Base-by-base conservation (phyloP, 371 early-diverging fungal genomes). In the Mucor ambiguus region DNA sequence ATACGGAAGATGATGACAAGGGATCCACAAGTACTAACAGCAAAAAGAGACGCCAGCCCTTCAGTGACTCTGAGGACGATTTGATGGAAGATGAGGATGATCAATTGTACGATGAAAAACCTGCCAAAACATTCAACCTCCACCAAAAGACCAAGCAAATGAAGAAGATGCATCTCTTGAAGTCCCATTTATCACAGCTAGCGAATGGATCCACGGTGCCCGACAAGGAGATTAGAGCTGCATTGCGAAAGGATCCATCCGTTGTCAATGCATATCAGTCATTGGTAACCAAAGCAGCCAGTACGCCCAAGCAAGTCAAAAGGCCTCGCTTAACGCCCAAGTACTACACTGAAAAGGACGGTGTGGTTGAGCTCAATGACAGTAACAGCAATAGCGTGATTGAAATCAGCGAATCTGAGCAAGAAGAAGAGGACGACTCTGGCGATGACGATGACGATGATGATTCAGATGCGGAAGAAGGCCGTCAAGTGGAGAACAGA, bases 361-460 rank as follows among this genome's bases (percentile, higher is more conserved):
- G 22, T 10, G 22, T 46, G 46, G 22, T 46, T 20, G 46, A 46
- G 10, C n/a, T 46, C 20, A 46, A 10, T 46, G 46, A 46, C 20
- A 22, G 8, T 46, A 20, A 44, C 9, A 18, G 20, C 20, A 22
- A 46, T 20, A 24, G 41, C 41, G 18, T 41, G 1, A 41, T 41
- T 41, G 41, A 41, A 16, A 41, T 41, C 18, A 18, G 4, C 18
- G 41, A 41, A 41, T 41, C 41, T 41, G 41, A 46, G 2, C 5
- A 46, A 11, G 22, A 20, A 2, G 44, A 44, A 8, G 44, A 71
- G 2, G 68, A 61, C 1, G 33, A 33, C 33, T 3, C 3, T 1
- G 10, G 33, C 9, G 76, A 74, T 7, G 69, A 66, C 2, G 61
- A 69, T 1, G 68, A 61, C 9, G 67, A 69, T 2, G 33, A 58